Evolutionary conservation across 2,329 filamentous ascomycete species (phyloP).

Genomic region (Pestalotiopsis sp.): DNA sequence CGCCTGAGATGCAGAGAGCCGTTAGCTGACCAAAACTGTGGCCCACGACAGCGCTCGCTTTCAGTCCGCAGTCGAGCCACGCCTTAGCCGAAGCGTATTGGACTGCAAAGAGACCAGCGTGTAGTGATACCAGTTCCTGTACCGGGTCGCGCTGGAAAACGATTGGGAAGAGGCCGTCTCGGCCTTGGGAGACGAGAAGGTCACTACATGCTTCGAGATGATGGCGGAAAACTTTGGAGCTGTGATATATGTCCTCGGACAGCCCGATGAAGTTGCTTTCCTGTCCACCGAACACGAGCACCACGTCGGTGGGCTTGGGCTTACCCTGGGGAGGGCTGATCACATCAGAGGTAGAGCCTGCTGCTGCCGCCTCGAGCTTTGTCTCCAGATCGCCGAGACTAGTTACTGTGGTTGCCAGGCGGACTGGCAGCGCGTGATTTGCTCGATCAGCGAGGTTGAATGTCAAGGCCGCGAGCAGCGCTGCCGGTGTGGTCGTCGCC

Average conservation of each 20-base stretch:
- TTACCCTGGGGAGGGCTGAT: not conserved
- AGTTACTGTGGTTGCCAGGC: not conserved
- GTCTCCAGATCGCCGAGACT: not conserved
- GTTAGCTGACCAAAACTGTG: conserved; percentile 43
- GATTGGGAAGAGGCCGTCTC: conserved; percentile 22
- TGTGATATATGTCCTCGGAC: not conserved
- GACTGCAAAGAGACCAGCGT: conserved; percentile 37
- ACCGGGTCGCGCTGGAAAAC: conserved; percentile 28
- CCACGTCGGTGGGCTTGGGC: not conserved
- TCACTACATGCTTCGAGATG: conserved; percentile 4
- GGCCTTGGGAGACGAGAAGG: not conserved
- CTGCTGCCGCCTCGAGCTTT: not conserved
- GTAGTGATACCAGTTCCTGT: conserved; percentile 29
- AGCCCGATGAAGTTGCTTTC: not conserved
- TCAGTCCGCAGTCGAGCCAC: conserved; percentile 37
- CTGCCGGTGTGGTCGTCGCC: not conserved
- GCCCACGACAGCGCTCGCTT: conserved; percentile 30
- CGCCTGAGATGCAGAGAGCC: conserved; percentile 18
- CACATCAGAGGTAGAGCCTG: not conserved
- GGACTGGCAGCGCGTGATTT: not conserved
- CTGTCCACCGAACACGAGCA: conserved; percentile 2
- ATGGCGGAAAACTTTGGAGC: not conserved
- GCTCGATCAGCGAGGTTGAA: conserved; percentile 9
- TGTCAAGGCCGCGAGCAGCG: not conserved
- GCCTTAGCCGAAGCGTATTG: conserved; percentile 35